A percentile compares a stretch with the other conserved stretches of the same genome.
phyloP scores from a whole-genome alignment of 129 eudicot species.

The Flaveria sonorensis region DNA sequence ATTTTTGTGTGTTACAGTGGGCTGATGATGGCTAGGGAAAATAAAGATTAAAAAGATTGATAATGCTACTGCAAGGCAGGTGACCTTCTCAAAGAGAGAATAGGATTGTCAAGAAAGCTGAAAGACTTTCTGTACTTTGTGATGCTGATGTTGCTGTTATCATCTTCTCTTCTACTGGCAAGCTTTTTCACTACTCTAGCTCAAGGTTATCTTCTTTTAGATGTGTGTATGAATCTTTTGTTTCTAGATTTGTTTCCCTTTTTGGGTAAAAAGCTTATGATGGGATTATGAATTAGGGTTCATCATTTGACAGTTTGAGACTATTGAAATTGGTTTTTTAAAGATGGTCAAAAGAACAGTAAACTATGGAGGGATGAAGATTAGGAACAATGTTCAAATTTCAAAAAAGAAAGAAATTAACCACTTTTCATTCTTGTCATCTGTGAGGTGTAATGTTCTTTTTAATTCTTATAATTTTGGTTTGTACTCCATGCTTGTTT shows the following conservation, averaged over 20 bases:
- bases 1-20: slow-evolving; percentile 12
- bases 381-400: slow-evolving; percentile 2
- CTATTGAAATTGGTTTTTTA: slow-evolving; percentile 6
- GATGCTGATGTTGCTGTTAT: slow-evolving; percentile 88
- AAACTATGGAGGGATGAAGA: slow-evolving; percentile 1
- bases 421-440: neutral
- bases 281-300: slow-evolving; percentile 18
- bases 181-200: slow-evolving; percentile 77
- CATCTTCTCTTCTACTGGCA: slow-evolving; percentile 78
- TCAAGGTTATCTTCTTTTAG: slow-evolving; percentile 48
- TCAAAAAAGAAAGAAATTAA: neutral
- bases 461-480: neutral
- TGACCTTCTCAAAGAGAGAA: slow-evolving; percentile 85
- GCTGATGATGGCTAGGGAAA: slow-evolving; percentile 70
- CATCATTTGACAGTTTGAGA: neutral
- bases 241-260: slow-evolving; percentile 36
- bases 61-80: slow-evolving; percentile 84
- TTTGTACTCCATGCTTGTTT: neutral
- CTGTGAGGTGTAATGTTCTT: slow-evolving; percentile 16
- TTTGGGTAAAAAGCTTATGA: slow-evolving; percentile 32
- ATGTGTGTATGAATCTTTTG: neutral
- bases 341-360: neutral
- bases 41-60: slow-evolving; percentile 83
- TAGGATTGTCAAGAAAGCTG: slow-evolving; percentile 93
- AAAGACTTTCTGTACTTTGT: slow-evolving; percentile 80